A percentile compares a stretch with the other conserved stretches of the same genome.
These are phyloP conservation scores for Boletus rubescentipes DNA, from an alignment of 768 basidiomycete species.

Conservation along the genomic window DNA sequence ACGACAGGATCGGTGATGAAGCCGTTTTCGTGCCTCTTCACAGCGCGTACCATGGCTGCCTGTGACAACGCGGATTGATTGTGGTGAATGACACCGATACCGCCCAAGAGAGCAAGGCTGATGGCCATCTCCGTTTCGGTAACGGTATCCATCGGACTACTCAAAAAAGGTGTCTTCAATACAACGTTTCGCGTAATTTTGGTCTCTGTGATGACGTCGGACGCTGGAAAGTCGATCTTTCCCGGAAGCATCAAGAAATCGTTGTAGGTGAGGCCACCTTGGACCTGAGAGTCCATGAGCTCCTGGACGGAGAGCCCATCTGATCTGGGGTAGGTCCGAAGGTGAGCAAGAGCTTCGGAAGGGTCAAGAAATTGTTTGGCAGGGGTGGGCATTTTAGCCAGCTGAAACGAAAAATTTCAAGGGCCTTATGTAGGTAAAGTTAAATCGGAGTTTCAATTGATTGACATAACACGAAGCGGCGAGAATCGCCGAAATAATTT, in stretches of 20 bases:
- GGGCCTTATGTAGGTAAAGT: background rate
- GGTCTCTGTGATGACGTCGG: constrained; percentile 78
- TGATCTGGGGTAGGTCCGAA: constrained; percentile 61
- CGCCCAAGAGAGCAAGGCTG: constrained; percentile 90
- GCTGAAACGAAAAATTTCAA: background rate
- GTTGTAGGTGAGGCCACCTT: constrained; percentile 96
- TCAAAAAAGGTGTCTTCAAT: constrained; percentile 95
- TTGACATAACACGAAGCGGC: no score
- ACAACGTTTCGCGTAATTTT: constrained; percentile 87
- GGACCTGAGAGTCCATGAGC: constrained; percentile 82
- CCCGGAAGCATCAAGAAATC: constrained; percentile 95
- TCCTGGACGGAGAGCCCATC: constrained; percentile 87
- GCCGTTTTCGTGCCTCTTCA: constrained; percentile 98
- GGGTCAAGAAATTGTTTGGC: constrained; percentile 57
- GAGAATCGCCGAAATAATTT: no score
- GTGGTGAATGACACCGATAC: constrained; percentile 98
- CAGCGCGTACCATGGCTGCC: constrained; percentile 95
- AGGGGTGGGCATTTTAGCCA: constrained; percentile 36
- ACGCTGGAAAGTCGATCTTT: constrained; percentile 90
- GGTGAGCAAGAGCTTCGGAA: constrained; percentile 69
- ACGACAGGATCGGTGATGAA: constrained; percentile 96
- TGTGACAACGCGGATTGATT: constrained; percentile 84
- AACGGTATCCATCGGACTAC: constrained; percentile 99
- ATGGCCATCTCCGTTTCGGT: constrained; percentile 96
- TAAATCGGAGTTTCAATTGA: constrained; percentile 11